Evolutionary conservation across 257 asterid genomes (phyloP), one percentile per base, ranked within the genome.

Genomic region (Rauvolfia tetraphylla): DNA sequence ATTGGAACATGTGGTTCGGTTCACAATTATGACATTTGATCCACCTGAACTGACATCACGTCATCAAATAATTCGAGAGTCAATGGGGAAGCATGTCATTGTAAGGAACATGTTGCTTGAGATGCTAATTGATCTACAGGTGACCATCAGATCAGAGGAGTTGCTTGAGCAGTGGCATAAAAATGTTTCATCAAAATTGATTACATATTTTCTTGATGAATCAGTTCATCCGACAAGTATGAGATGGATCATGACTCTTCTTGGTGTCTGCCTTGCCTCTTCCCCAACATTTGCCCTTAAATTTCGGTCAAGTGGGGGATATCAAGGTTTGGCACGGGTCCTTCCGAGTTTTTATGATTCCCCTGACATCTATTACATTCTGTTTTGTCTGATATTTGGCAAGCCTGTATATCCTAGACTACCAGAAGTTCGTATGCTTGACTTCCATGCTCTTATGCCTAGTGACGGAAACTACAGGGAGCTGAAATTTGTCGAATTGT

Each of bases 211-310:
- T 87, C 97, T 95, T 80, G 99, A 95, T 67, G 98, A 95, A 86
- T 92, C 97, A 61, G 98, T 95, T 83, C 99, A 95, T 87, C 99
- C 99, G 61, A 91, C 99, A 74, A 95, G 98, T 83, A 95, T 93
- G 99, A 89, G 98, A 87, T 95, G 99, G 99, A 87, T 93, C 85
- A 95, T 91, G 93, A 95, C 98, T 86, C 98, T 95, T 84, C 86
- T 95, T 49, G 99, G 99, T 72, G 99, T 95, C 79, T 93, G 97
- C 86, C 93, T 95, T 78, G 88, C 88, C 75, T 95, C 99, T 76
- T 95, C 99, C 79, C 95, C 99, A 29, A 93, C 97, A 75, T 95
- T 95, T 75, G 85, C 99, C 33, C 97, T 91, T 49, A 95, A 91
- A 81, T 95, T 95, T 82, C 98, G 98, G 71, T 81, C 97, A 22